Conservation (phyloP, 139 green algal species). For the Tetradesmus obliquus region DNA sequence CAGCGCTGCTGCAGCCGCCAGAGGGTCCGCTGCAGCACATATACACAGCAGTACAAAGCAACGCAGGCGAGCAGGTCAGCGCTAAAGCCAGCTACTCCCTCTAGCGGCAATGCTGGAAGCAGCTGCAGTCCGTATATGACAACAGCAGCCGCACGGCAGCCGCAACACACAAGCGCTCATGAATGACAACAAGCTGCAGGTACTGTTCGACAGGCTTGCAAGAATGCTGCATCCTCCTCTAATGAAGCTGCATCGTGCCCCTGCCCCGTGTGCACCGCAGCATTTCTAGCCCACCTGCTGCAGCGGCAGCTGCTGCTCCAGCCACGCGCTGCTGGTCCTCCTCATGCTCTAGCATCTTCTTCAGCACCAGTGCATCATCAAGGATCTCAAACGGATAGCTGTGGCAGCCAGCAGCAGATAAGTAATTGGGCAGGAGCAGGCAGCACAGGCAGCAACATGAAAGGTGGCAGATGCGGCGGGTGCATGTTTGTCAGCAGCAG, state of each 20-base stretch:
- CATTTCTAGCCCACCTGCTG: neutral
- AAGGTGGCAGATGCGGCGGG: neutral
- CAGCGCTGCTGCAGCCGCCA: slow-evolving; percentile 13
- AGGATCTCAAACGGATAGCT: slow-evolving; percentile 85
- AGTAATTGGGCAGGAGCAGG: neutral
- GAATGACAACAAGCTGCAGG: neutral
- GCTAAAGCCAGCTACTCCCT: neutral
- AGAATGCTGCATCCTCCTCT: neutral
- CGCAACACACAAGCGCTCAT: no score
- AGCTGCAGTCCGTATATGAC: neutral
- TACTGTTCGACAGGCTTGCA: neutral
- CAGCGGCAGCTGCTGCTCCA: slow-evolving; percentile 2
- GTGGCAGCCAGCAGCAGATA: slow-evolving; percentile 16
- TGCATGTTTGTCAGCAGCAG: neutral
- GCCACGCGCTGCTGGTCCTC: slow-evolving; percentile 7
- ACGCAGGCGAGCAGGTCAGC: no score
- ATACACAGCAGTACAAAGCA: neutral
- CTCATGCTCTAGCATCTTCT: slow-evolving; percentile 58
- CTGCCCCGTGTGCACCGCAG: neutral
- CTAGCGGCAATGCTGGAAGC: neutral
- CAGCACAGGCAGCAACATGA: neutral
- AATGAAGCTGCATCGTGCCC: neutral
- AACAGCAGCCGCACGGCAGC: no score
- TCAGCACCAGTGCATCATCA: slow-evolving; percentile 87
- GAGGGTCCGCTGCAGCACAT: neutral